Conservation (phyloP, 225 moss, liverwort and hornwort genomes). For the Asterella californica region DNA sequence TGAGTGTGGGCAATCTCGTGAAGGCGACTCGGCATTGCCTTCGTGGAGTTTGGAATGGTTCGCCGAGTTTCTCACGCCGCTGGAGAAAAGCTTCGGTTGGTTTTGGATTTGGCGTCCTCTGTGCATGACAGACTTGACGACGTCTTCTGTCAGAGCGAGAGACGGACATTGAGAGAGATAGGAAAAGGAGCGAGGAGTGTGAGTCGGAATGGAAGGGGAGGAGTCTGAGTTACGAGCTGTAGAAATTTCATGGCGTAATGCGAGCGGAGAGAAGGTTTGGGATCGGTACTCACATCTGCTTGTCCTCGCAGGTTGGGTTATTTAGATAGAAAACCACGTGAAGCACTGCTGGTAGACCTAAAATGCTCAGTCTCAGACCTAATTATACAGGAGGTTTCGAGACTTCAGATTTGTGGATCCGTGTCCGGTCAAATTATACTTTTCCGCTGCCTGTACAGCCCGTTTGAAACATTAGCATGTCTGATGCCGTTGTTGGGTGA, state of each 20-base stretch:
- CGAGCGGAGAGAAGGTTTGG: neutral
- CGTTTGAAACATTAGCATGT: neutral
- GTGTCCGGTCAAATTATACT: neutral
- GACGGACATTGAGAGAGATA: neutral
- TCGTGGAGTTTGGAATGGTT: neutral
- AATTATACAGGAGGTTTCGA: neutral
- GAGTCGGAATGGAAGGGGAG: neutral
- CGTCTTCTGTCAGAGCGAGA: neutral
- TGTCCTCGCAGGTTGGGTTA: slow-evolving; percentile 3
- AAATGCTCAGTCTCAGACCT: slow-evolving; percentile 7
- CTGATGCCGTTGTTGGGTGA: neutral
- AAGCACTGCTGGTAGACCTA: neutral
- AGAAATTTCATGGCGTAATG: slow-evolving; percentile 7
- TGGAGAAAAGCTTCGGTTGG: neutral
- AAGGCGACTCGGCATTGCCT: neutral
- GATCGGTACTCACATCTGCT: neutral
- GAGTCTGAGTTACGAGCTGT: slow-evolving; percentile 8
- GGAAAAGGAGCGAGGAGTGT: neutral
- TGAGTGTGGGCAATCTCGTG: neutral
- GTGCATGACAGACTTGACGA: neutral
- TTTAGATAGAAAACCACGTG: neutral
- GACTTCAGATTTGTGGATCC: neutral
- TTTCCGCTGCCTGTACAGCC: neutral
- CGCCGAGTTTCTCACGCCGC: neutral
- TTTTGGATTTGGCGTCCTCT: neutral